phyloP scores from a whole-genome alignment of 805 yeast genomes.

The Spathaspora arborariae region DNA sequence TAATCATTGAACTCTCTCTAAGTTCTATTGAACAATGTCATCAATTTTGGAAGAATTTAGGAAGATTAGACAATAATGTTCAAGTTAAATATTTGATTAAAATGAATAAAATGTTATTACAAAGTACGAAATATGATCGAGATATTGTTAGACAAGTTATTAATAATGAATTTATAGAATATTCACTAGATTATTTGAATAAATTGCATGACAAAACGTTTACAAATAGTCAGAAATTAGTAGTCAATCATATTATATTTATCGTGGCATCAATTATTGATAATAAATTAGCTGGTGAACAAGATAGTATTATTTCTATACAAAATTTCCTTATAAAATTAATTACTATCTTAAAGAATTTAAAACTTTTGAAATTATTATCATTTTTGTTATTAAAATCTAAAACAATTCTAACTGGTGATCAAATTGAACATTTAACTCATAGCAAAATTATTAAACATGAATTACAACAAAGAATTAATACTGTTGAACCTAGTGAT shows the following conservation, averaged over 20 bases:
- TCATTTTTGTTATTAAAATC: conserved; percentile 13
- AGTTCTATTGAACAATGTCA: conserved; percentile 14
- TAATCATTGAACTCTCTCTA: conserved; percentile 17
- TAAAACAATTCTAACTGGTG: conserved; percentile 4
- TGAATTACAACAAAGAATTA: neutral
- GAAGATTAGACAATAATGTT: conserved; percentile 2
- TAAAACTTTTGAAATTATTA: conserved; percentile 9
- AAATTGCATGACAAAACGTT: conserved; percentile 2
- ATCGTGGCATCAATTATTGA: conserved; percentile 10
- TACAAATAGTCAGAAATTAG: neutral
- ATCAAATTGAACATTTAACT: conserved; percentile 5
- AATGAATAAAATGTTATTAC: conserved; percentile 8
- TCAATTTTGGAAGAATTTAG: conserved; percentile 21
- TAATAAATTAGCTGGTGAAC: neutral
- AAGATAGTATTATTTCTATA: conserved; percentile 2
- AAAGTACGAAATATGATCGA: conserved; percentile 1
- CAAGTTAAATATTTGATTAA: conserved; percentile 13
- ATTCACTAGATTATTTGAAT: conserved; percentile 10
- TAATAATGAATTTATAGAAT: conserved; percentile 11
- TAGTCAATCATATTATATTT: conserved; percentile 10
- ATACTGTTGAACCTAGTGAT: too few relatives aligned
- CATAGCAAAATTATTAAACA: conserved; percentile 1
- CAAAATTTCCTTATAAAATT: conserved; percentile 9
- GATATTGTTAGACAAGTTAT: conserved; percentile 10
- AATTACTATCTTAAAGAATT: conserved; percentile 8